phyloP scores from a whole-genome alignment of 306 rosid species.

The Acacia crassicarpa region DNA sequence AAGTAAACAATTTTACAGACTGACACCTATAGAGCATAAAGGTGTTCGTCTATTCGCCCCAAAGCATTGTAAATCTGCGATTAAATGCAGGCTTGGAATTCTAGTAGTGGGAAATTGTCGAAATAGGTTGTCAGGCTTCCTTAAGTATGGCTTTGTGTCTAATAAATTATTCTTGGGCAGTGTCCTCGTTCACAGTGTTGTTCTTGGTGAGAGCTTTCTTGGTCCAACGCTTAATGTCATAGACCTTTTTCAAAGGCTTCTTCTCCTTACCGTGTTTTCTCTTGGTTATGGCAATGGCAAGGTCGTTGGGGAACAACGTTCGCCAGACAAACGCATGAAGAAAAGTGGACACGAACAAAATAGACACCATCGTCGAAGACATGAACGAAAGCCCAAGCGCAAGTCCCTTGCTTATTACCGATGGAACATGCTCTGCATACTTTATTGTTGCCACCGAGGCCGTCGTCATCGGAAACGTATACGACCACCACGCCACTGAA shows the following conservation, averaged over 20 bases:
- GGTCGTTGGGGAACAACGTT: conserved; percentile 85
- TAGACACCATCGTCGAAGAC: conserved; percentile 72
- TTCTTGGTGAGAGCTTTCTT: conserved; percentile 71
- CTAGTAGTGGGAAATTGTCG: background rate
- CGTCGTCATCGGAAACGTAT: conserved; percentile 86
- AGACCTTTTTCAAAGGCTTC: conserved; percentile 65
- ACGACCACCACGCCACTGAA: conserved; percentile 95
- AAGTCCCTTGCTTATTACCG: conserved; percentile 62
- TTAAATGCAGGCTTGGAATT: conserved; percentile 4
- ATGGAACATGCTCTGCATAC: conserved; percentile 78
- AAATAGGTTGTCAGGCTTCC: background rate
- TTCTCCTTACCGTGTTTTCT: conserved; percentile 57
- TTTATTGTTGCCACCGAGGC: conserved; percentile 74
- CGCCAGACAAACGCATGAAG: conserved; percentile 80
- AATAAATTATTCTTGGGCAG: conserved; percentile 23
- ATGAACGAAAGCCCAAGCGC: conserved; percentile 68
- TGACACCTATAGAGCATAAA: background rate
- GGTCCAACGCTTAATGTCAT: conserved; percentile 82
- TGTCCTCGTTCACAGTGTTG: conserved; percentile 43
- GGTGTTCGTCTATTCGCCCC: background rate
- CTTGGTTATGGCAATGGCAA: conserved; percentile 82
- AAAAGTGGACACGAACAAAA: conserved; percentile 67
- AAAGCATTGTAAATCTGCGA: background rate
- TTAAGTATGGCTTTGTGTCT: background rate
- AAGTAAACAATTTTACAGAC: background rate